A percentile compares a stretch with the other conserved stretches of the same genome.
Evolutionary conservation across 495 filamentous ascomycete genomes (phyloP).

Genomic region (Neurospora cerealis): DNA sequence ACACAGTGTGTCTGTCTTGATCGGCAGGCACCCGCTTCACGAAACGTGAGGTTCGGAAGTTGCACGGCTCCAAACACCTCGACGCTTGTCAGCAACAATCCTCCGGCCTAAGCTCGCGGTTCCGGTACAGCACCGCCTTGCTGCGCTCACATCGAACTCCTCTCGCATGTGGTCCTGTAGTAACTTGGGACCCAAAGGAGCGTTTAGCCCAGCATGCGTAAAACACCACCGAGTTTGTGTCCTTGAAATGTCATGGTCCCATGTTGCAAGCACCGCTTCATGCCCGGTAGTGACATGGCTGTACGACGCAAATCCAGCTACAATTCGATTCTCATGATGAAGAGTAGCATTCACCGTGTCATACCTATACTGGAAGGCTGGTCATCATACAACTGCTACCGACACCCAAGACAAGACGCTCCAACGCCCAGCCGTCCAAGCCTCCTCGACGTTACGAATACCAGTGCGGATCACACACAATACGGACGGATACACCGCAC

Average conservation of each 20-base stretch:
- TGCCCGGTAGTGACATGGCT: not conserved
- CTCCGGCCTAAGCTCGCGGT: not conserved
- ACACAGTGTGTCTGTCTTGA: not conserved
- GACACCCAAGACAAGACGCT: not conserved
- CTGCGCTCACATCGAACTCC: not conserved
- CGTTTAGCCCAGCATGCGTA: not conserved
- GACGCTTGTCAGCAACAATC: not conserved
- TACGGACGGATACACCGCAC: not conserved
- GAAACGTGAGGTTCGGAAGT: not conserved
- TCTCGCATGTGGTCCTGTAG: not conserved
- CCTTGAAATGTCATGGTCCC: not conserved
- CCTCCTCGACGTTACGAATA: not conserved
- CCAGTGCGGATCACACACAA: not conserved
- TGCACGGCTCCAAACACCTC: not conserved
- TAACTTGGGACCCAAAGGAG: not conserved
- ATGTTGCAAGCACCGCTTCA: not conserved
- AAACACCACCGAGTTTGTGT: not conserved
- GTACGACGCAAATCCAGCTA: not conserved
- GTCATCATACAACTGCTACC: not conserved
- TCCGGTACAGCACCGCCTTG: not conserved
- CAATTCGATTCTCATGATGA: not conserved
- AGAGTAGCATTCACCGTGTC: not conserved
- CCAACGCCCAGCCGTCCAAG: not conserved
- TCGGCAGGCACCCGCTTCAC: not conserved
- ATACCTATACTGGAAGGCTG: not conserved